Evolutionary conservation across 2,329 filamentous ascomycete genomes (phyloP), one percentile per base, ranked within the genome.

Genomic region (Talaromyces rugulosus): DNA sequence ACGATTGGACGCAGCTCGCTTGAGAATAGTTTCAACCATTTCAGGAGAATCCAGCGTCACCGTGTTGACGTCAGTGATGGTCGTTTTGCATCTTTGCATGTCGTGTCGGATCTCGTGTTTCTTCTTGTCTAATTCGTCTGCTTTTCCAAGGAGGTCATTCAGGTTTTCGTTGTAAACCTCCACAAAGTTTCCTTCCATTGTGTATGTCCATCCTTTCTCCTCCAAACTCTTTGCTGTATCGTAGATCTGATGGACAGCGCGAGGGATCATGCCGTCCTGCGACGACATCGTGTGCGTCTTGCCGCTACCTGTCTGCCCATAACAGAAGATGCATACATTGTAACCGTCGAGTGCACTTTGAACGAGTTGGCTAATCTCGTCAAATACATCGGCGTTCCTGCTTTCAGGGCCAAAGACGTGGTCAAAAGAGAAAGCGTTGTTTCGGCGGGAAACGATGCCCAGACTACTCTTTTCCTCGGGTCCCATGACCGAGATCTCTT

Each of bases 121-220:
- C 77, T 89, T 91, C 78, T 89, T 91, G 65, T 88, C 86, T 57
- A 92, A 83, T 23, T 88, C 83, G 60, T 89, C 87, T 0, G 89
- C 85, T 60, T 83, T 85, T 12, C 88, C 88, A 3, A 99, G 84
- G 14, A 99, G 79, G 74, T 99, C 95, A 72, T 97, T 92, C 65
- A 99, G 83, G 64, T 96, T 95, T 74, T 99, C 95, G 66, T 99
- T 98, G 84, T 99, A 99, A 5, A 99, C 95, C 73, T 99, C 95
- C 14, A 98, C 87, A 71, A 99, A 99, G 61, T 89, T 93, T 6
- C 95, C 95, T 72, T 96, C 91, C 87, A 99, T 96, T 0, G 84
- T 89, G 77, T 99, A 99, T 47, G 84, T 85, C 95, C 95, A 99
- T 28, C 93, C 95, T 74, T 97, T 96, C 67, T 93, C 91, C 74